Conservation (phyloP, 2,329 filamentous ascomycete genomes). For the Aspergillus pseudonomiae region DNA sequence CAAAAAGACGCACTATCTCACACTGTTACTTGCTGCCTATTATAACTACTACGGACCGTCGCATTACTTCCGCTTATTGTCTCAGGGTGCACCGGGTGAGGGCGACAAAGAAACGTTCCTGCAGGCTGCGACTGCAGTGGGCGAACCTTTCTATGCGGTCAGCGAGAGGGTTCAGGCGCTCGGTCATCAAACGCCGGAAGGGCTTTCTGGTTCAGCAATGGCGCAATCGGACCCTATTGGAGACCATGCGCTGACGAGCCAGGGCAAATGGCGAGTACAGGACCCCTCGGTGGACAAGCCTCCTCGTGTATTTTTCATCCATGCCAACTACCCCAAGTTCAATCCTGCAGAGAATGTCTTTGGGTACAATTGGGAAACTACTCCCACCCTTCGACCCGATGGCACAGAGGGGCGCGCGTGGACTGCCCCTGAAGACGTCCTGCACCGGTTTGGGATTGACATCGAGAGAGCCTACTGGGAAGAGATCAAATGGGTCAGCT, state of each 20-base stretch:
- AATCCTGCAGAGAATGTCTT: constrained; percentile 44
- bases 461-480: constrained; percentile 45
- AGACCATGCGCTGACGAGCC: constrained; percentile 38
- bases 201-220: constrained; percentile 40
- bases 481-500: constrained; percentile 45
- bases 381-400: constrained; percentile 39
- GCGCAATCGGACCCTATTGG: constrained; percentile 43
- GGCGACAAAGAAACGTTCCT: constrained; percentile 46
- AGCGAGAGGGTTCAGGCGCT: constrained; percentile 40
- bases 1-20: constrained; percentile 38
- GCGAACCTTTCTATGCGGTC: constrained; percentile 39
- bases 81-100: constrained; percentile 42
- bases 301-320: constrained; percentile 43
- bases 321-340: constrained; percentile 48
- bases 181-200: constrained; percentile 32
- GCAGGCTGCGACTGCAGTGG: constrained; percentile 37
- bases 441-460: constrained; percentile 43
- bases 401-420: constrained; percentile 42
- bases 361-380: constrained; percentile 41
- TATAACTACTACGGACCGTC: constrained; percentile 42
- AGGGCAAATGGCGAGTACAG: constrained; percentile 37
- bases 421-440: constrained; percentile 36
- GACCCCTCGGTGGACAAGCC: constrained; percentile 34
- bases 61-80: constrained; percentile 42
- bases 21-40: constrained; percentile 41